Conservation (phyloP, 192 early-diverging fungal species). For the Coemansia sp. region DNA sequence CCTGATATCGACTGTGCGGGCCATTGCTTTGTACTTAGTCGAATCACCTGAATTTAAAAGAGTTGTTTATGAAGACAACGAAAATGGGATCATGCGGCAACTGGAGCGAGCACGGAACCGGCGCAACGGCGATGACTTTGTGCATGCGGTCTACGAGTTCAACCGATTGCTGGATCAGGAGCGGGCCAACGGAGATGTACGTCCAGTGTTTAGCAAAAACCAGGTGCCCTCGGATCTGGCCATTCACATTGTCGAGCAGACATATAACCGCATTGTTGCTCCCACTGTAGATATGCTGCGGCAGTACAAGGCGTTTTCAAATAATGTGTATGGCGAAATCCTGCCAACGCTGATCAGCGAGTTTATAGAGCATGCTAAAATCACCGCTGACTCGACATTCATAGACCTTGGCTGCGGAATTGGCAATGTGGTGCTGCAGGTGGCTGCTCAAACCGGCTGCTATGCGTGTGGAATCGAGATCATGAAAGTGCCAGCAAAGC, state of each 20-base stretch:
- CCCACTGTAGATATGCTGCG: slow-evolving; percentile 70
- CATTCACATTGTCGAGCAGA: slow-evolving; percentile 80
- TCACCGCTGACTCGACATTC: slow-evolving; percentile 72
- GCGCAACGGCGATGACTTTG: slow-evolving; percentile 63
- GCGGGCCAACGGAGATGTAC: slow-evolving; percentile 25
- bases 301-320: slow-evolving; percentile 82
- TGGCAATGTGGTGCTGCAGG: slow-evolving; percentile 95
- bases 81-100: slow-evolving; percentile 67
- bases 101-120: slow-evolving; percentile 77
- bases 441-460: slow-evolving; percentile 84
- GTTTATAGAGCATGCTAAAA: slow-evolving; percentile 68
- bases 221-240: slow-evolving; percentile 66
- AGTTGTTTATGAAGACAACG: slow-evolving; percentile 61
- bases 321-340: slow-evolving; percentile 97
- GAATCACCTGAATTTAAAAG: slow-evolving; percentile 42
- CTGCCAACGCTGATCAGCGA: slow-evolving; percentile 78
- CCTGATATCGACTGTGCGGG: slow-evolving; percentile 64
- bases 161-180: slow-evolving; percentile 61
- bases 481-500: slow-evolving; percentile 77
- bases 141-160: slow-evolving; percentile 67
- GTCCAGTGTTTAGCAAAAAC: slow-evolving; percentile 26
- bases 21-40: slow-evolving; percentile 64
- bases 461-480: slow-evolving; percentile 86
- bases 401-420: slow-evolving; percentile 93
- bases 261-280: slow-evolving; percentile 84